Conservation (phyloP, 192 early-diverging fungal genomes). For the Dispira simplex region DNA sequence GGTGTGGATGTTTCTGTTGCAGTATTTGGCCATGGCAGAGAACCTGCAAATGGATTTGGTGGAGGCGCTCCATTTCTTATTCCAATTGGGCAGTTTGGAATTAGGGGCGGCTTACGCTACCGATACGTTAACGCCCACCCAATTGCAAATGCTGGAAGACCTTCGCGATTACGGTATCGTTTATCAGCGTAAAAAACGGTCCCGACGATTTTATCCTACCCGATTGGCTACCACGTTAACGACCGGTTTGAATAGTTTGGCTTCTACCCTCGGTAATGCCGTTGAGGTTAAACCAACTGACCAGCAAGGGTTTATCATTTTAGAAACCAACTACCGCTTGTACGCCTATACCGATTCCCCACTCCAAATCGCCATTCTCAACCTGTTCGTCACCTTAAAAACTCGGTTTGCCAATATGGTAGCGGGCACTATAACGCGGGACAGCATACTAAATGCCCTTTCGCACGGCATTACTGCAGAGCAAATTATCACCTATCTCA, state of each 20-base stretch:
- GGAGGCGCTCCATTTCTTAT: slow-evolving; percentile 86
- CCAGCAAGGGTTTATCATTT: slow-evolving; percentile 69
- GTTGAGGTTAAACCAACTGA: slow-evolving; percentile 17
- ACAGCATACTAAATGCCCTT: slow-evolving; percentile 70
- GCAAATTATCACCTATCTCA: slow-evolving; percentile 87
- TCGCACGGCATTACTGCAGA: slow-evolving; percentile 83
- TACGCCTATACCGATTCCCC: slow-evolving; percentile 95
- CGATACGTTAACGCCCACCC: slow-evolving; percentile 70
- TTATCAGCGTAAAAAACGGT: slow-evolving; percentile 65
- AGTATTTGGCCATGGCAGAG: slow-evolving; percentile 79
- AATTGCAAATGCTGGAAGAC: slow-evolving; percentile 75
- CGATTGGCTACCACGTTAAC: slow-evolving; percentile 81
- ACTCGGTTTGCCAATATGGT: slow-evolving; percentile 88
- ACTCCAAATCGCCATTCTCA: slow-evolving; percentile 84
- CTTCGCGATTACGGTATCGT: slow-evolving; percentile 78
- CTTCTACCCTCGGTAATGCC: slow-evolving; percentile 14
- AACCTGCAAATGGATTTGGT: slow-evolving; percentile 73
- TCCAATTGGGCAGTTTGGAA: slow-evolving; percentile 83
- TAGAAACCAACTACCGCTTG: slow-evolving; percentile 90
- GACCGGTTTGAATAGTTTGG: slow-evolving; percentile 38
- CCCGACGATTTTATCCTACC: slow-evolving; percentile 77
- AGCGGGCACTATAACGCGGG: slow-evolving; percentile 69
- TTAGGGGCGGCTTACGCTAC: slow-evolving; percentile 77
- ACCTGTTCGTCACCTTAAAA: slow-evolving; percentile 72
- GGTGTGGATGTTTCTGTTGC: slow-evolving; percentile 89